Evolutionary conservation across 768 basidiomycete species (phyloP).

Genomic region (Boletus tomentosulus): DNA sequence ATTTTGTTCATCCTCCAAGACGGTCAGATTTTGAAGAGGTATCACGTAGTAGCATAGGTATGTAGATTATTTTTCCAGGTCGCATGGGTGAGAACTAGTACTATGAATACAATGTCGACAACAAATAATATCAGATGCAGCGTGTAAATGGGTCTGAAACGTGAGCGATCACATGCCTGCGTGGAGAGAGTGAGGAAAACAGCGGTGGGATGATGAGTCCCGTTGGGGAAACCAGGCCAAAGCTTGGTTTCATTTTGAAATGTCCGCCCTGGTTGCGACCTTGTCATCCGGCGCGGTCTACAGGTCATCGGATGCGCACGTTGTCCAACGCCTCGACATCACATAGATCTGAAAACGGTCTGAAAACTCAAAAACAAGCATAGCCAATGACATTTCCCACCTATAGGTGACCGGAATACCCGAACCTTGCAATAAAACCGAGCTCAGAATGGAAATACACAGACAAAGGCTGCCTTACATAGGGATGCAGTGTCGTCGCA

Average conservation of each 20-base stretch:
- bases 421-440: slow-evolving; percentile 19
- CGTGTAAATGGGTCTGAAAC: slow-evolving; percentile 2
- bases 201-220: neutral
- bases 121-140: slow-evolving; percentile 22
- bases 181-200: slow-evolving; percentile 4
- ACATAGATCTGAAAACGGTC: slow-evolving; percentile 21
- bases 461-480: slow-evolving; percentile 18
- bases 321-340: slow-evolving; percentile 26
- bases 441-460: slow-evolving; percentile 7
- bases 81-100: neutral
- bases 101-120: slow-evolving; percentile 22
- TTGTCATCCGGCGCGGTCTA: neutral
- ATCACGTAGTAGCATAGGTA: slow-evolving; percentile 7
- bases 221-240: neutral
- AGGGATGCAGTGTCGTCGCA: slow-evolving; percentile 23
- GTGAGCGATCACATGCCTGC: slow-evolving; percentile 10
- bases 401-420: slow-evolving; percentile 30
- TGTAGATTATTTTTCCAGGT: slow-evolving; percentile 5
- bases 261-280: neutral
- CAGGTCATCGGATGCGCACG: slow-evolving; percentile 18
- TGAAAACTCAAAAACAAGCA: neutral
- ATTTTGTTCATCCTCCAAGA: no score
- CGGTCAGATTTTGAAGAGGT: neutral
- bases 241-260: neutral
- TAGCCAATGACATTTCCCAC: slow-evolving; percentile 11